Percentiles rank a stretch among this genome's conserved stretches.
Conservation (phyloP, 1,284 basidiomycete genomes). For the Singerocomus rubriflavus region DNA sequence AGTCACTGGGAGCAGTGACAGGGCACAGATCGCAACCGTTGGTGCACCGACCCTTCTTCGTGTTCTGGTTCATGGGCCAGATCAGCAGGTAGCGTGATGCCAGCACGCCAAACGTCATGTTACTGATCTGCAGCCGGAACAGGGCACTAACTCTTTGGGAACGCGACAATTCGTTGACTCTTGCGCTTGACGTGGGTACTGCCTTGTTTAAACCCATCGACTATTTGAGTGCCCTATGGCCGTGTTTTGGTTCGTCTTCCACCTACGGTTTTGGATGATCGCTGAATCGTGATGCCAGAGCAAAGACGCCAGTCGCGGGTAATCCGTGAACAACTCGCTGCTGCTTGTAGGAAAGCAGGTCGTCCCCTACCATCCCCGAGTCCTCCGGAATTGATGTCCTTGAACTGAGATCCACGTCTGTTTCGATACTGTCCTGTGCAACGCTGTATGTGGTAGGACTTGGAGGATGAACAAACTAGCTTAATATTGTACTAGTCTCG, state of each 20-base stretch:
- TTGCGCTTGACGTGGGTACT: slow-evolving; percentile 65
- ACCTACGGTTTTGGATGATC: background rate
- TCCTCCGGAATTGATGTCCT: slow-evolving; percentile 4
- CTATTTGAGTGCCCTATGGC: slow-evolving; percentile 66
- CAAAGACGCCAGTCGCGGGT: slow-evolving; percentile 48
- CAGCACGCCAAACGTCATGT: background rate
- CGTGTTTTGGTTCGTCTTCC: slow-evolving; percentile 52
- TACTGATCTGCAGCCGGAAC: slow-evolving; percentile 12
- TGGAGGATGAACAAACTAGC: too few relatives aligned
- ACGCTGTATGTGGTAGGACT: background rate
- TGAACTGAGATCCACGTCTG: background rate
- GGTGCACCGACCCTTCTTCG: slow-evolving; percentile 60
- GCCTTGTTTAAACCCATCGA: slow-evolving; percentile 60
- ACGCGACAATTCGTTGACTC: slow-evolving; percentile 53
- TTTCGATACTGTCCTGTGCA: background rate
- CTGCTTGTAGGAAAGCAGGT: slow-evolving; percentile 49
- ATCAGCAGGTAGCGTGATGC: slow-evolving; percentile 49
- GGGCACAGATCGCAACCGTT: slow-evolving; percentile 55
- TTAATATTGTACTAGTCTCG: background rate
- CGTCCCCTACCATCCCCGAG: slow-evolving; percentile 34
- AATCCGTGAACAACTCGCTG: slow-evolving; percentile 45
- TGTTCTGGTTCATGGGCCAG: slow-evolving; percentile 78
- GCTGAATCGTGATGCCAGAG: slow-evolving; percentile 36
- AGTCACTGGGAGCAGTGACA: slow-evolving; percentile 59
- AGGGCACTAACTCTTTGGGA: slow-evolving; percentile 63